These are phyloP conservation scores for Neonectria ditissima DNA, from an alignment of 2,329 filamentous ascomycete genomes.

Conservation along the genomic window DNA sequence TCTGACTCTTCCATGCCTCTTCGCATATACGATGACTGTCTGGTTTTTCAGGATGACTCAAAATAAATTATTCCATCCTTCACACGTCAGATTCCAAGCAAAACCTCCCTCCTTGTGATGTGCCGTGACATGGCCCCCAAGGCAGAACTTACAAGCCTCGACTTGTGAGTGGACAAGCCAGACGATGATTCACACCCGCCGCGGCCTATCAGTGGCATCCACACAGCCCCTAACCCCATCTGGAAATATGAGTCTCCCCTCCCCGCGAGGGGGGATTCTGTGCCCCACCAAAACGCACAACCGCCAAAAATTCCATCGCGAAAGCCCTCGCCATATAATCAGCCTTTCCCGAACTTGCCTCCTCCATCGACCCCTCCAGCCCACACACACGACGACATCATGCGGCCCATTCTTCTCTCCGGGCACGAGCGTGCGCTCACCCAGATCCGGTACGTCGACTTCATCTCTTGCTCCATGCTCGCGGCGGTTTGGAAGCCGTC, in stretches of 20 bases:
- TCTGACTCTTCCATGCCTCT: not conserved
- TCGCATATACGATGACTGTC: constrained; percentile 32
- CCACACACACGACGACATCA: constrained; percentile 62
- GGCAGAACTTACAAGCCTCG: constrained; percentile 12
- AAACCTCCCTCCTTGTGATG: not conserved
- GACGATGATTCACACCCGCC: constrained; percentile 30
- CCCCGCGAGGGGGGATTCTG: constrained; percentile 36
- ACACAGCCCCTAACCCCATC: constrained; percentile 24
- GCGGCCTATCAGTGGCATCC: constrained; percentile 10
- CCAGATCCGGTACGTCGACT: constrained; percentile 81
- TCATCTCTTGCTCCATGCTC: not conserved
- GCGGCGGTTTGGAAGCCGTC: not conserved
- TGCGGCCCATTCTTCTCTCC: constrained; percentile 96
- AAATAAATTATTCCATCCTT: not conserved
- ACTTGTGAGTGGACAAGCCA: constrained; percentile 9
- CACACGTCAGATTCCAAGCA: not conserved
- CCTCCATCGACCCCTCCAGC: constrained; percentile 46
- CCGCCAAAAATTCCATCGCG: constrained; percentile 58
- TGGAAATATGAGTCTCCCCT: constrained; percentile 33
- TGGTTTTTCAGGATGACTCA: constrained; percentile 33
- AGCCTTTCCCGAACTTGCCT: constrained; percentile 46
- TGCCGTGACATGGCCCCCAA: not conserved
- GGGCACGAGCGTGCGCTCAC: constrained; percentile 97
- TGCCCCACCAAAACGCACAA: constrained; percentile 61
- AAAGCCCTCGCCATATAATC: constrained; percentile 50